Base-by-base conservation (phyloP, 768 basidiomycete genomes). In the Sarcomyxa edulis region DNA sequence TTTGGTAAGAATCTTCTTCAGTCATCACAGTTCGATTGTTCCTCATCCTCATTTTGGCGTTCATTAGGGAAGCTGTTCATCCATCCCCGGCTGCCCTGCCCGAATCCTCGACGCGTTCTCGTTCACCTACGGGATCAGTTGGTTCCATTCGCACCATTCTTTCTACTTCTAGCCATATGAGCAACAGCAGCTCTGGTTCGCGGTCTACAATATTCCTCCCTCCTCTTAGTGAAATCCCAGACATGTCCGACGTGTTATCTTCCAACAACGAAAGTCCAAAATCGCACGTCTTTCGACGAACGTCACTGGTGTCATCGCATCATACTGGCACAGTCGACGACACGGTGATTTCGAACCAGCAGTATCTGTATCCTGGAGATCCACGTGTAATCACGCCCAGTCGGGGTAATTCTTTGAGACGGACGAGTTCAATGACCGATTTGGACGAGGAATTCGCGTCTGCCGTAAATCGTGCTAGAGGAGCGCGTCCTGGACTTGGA, bases 171-270 rank as follows among this genome's bases (percentile, higher is more conserved):
- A 71, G 71, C 38, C 56, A 58, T 9, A 55, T 51, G 31, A 72
- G 70, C 35, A 55, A 50, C n/a, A 56, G 64, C 20, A 71, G 70
- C 26, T 64, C 58, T 12, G 74, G 84, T 2, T 84, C 84, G 7
- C 72, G 78, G 0, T 84, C 82, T 3, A 88, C 85, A 1, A 74
- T 81, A 23, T 90, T 84, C 49, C 76, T 90, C 1, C 87, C 87
- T 0, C 85, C 87, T 1, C 55, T 88, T n/a, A 69, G 76, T 38
- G 68, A 73, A 2, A 68, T 88, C 20, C 81, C 81, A 0, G 84
- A 86, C 14, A 70, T 90, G 9, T 78, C 81, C 0, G 85, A 88
- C 43, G 58, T 82, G 42, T 55, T 59, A 22, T 62, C 65, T 2
- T 54, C 58, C 8, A 43, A 47, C 1, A 55, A 49, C 35, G 62